A percentile compares a stretch with the other conserved stretches of the same genome.
phyloP scores from a whole-genome alignment of 495 filamentous ascomycete genomes.

The Bombardia bombarda region DNA sequence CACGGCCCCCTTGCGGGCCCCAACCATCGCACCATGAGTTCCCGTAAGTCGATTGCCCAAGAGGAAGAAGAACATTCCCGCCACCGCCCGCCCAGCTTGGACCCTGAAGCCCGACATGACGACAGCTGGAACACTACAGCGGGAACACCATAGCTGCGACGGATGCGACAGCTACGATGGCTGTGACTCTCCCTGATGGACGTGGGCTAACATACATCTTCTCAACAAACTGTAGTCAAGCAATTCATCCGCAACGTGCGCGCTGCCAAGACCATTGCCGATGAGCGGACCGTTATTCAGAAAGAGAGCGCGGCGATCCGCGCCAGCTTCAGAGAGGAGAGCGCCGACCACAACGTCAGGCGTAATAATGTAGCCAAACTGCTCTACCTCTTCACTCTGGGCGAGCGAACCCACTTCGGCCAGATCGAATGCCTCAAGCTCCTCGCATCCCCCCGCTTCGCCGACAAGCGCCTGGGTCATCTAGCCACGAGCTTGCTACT shows the following conservation, averaged over 20 bases:
- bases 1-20: conserved; percentile 36
- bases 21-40: conserved; percentile 35
- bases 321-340: conserved; percentile 95
- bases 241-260: conserved; percentile 99
- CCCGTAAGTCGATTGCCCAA: conserved; percentile 28
- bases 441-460: conserved; percentile 91
- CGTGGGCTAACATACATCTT: neutral
- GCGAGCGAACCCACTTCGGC: conserved; percentile 95
- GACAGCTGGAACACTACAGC: neutral
- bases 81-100: no score
- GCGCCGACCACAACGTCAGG: conserved; percentile 79
- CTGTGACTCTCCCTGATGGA: neutral
- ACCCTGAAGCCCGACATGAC: no score
- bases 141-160: neutral
- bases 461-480: conserved; percentile 94
- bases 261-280: conserved; percentile 95
- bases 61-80: no score
- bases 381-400: conserved; percentile 96
- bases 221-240: conserved; percentile 60
- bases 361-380: conserved; percentile 99
- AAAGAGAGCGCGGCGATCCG: conserved; percentile 97
- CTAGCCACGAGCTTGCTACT: conserved; percentile 91
- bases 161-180: neutral
- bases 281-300: conserved; percentile 95
- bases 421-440: conserved; percentile 99